Evolutionary conservation across 805 yeast species (phyloP).

Genomic region (Myxozyma udenii): DNA sequence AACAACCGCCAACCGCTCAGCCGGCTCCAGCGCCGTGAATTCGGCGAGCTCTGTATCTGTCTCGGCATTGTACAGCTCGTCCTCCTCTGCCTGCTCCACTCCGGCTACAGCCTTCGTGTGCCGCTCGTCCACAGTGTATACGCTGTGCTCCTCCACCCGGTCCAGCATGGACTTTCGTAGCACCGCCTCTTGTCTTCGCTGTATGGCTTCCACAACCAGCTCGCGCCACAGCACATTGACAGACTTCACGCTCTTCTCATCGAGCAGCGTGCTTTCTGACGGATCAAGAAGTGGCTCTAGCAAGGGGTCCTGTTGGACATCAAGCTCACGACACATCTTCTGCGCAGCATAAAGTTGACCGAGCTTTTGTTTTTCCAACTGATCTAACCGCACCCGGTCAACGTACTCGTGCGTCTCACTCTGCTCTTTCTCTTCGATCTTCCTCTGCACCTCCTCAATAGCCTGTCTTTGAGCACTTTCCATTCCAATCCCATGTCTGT

Average conservation of each 20-base stretch:
- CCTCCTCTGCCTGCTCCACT: background rate
- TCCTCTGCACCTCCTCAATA: conserved; percentile 28
- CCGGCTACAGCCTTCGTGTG: background rate
- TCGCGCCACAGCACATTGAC: conserved; percentile 25
- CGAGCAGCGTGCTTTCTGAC: background rate
- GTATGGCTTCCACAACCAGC: conserved; percentile 8
- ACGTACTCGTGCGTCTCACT: conserved; percentile 3
- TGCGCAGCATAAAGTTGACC: conserved; percentile 27
- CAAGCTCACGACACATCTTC: conserved; percentile 24
- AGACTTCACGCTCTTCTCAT: conserved; percentile 5
- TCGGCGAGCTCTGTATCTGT: conserved; percentile 36
- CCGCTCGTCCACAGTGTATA: background rate
- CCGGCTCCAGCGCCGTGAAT: conserved; percentile 34
- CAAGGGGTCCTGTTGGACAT: conserved; percentile 10
- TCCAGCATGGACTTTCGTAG: conserved; percentile 13
- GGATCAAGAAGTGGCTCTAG: conserved; percentile 16
- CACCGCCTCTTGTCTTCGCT: conserved; percentile 3
- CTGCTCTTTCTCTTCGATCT: conserved; percentile 8
- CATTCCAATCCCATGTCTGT: conserved; percentile 34
- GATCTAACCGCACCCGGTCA: conserved; percentile 6
- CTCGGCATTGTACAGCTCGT: conserved; percentile 5
- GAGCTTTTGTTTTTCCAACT: conserved; percentile 21
- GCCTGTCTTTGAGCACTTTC: conserved; percentile 20
- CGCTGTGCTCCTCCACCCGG: conserved; percentile 3
- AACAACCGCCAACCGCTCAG: conserved; percentile 39